Conservation (phyloP, 495 filamentous ascomycete species). For the Hypoxylon intermedium region DNA sequence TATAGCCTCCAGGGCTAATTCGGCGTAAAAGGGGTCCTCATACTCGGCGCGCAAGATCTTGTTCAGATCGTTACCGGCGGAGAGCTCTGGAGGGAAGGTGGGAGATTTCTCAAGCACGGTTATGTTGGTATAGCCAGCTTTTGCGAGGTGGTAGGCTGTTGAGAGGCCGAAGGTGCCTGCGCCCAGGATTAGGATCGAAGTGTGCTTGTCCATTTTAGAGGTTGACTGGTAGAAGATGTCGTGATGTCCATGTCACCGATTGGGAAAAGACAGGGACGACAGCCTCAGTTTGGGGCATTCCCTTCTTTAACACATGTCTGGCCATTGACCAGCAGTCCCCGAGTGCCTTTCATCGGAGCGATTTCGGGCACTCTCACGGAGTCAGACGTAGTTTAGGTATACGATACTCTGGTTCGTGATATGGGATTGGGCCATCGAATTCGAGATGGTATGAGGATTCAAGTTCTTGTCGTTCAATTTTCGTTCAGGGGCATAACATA, state of each 20-base stretch:
- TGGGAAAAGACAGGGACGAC: too few relatives aligned
- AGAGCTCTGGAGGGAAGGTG: conserved; percentile 50
- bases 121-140: conserved; percentile 53
- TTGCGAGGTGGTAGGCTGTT: conserved; percentile 56
- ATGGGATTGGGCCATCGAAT: too few relatives aligned
- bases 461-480: neutral
- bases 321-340: neutral
- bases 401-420: too few relatives aligned
- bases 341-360: conserved; percentile 17
- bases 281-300: conserved; percentile 11
- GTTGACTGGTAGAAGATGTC: neutral
- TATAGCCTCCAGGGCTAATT: conserved; percentile 52
- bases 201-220: conserved; percentile 11
- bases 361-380: conserved; percentile 22
- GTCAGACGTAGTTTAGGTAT: conserved; percentile 11
- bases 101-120: conserved; percentile 54
- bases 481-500: neutral
- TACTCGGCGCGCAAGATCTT: conserved; percentile 65
- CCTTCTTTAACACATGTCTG: conserved; percentile 16
- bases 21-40: conserved; percentile 62
- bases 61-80: conserved; percentile 61
- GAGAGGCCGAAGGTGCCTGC: conserved; percentile 59
- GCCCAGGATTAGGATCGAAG: conserved; percentile 50
- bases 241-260: too few relatives aligned
- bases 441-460: neutral